Evolutionary conservation across 2,329 filamentous ascomycete species (phyloP).

Genomic region (Cladophialophora psammophila): DNA sequence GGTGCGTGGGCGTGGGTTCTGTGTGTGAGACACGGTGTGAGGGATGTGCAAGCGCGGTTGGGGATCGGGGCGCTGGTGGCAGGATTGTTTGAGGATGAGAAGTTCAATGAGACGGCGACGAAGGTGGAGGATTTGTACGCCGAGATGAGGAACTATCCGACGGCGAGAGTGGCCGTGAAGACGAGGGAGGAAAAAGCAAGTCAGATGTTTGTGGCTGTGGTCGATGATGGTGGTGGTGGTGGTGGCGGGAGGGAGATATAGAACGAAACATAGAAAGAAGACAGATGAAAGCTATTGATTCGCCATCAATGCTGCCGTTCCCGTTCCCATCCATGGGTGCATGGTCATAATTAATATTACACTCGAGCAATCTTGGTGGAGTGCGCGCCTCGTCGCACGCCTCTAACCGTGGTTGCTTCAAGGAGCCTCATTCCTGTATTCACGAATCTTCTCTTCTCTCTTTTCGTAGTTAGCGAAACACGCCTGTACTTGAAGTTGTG

Average conservation of each 20-base stretch:
- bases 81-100: constrained; percentile 7
- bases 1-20: constrained; percentile 2
- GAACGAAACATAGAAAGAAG: not conserved
- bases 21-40: constrained; percentile 5
- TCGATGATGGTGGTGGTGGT: not conserved
- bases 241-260: not conserved
- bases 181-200: constrained; percentile 3
- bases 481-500: not conserved
- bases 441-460: not conserved
- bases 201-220: constrained; percentile 1
- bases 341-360: too few species aligned
- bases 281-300: not conserved
- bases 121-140: constrained; percentile 7
- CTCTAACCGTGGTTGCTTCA: not conserved
- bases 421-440: not conserved
- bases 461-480: not conserved
- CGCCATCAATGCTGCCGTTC: not conserved
- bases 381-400: not conserved
- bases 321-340: not conserved
- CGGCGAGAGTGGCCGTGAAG: too few species aligned
- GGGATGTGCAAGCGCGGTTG: constrained; percentile 9
- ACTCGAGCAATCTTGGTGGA: not conserved
- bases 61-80: constrained; percentile 8
- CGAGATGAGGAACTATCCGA: too few species aligned
- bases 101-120: constrained; percentile 6